A percentile compares a stretch with the other conserved stretches of the same genome.
Conservation (phyloP, 768 basidiomycete species). For the Boletus tomentosulus region DNA sequence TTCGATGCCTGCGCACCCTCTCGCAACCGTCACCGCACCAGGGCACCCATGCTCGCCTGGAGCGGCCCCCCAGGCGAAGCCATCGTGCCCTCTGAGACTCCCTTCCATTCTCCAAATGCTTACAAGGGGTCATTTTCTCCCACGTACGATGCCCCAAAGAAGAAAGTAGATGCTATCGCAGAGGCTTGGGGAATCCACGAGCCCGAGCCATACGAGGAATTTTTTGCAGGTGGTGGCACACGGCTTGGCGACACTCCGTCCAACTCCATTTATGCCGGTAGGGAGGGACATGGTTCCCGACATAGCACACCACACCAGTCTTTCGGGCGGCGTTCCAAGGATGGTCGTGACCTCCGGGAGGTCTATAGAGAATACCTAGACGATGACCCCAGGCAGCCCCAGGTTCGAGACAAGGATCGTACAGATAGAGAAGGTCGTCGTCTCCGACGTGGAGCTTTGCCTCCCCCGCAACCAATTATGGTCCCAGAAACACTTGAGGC, state of each 20-base stretch:
- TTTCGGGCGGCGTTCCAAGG: constrained; percentile 39
- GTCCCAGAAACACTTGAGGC: constrained; percentile 56
- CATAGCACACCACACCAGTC: constrained; percentile 35
- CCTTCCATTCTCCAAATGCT: constrained; percentile 48
- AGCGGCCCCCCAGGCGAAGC: constrained; percentile 38
- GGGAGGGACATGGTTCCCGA: constrained; percentile 42
- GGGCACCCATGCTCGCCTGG: constrained; percentile 86
- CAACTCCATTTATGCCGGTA: constrained; percentile 67
- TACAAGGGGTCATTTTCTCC: constrained; percentile 44
- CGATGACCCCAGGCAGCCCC: constrained; percentile 31
- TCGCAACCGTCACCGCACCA: constrained; percentile 73
- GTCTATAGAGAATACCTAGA: constrained; percentile 43
- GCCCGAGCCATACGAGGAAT: constrained; percentile 88
- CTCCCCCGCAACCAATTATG: constrained; percentile 83
- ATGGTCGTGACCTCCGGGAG: constrained; percentile 48
- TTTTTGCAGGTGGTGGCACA: constrained; percentile 73
- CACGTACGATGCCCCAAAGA: constrained; percentile 63
- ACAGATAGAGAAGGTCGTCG: constrained; percentile 30
- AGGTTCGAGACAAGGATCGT: constrained; percentile 33
- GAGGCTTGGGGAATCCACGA: constrained; percentile 94
- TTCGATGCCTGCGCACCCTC: constrained; percentile 92
- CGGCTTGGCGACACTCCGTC: constrained; percentile 54
- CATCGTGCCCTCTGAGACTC: constrained; percentile 37
- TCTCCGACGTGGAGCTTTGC: constrained; percentile 52
- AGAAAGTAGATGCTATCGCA: constrained; percentile 83